Evolutionary conservation across 768 basidiomycete genomes (phyloP).

Genomic region (Terana coerulea): DNA sequence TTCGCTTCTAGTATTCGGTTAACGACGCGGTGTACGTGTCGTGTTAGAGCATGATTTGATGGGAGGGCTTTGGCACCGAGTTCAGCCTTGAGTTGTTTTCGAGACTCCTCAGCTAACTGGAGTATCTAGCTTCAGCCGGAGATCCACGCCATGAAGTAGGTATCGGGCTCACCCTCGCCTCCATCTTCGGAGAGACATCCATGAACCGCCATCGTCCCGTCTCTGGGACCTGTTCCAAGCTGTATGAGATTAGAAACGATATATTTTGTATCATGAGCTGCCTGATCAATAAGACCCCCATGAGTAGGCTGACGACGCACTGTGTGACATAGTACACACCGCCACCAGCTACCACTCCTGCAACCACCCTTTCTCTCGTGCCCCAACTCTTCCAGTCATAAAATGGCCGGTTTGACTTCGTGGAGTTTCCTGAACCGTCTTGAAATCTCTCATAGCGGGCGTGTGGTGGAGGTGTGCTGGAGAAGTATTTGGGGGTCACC

Average conservation of each 20-base stretch:
- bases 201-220: conserved; percentile 91
- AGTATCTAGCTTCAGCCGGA: neutral
- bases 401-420: neutral
- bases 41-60: conserved; percentile 57
- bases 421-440: neutral
- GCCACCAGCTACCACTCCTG: conserved; percentile 14
- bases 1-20: conserved; percentile 65
- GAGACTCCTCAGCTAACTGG: conserved; percentile 41
- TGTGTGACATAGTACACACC: conserved; percentile 27
- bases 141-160: neutral
- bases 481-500: too few relatives aligned
- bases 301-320: conserved; percentile 20
- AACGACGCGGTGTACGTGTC: conserved; percentile 68
- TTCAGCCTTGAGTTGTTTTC: conserved; percentile 46
- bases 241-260: conserved; percentile 27
- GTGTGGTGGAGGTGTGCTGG: neutral
- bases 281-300: neutral
- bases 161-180: conserved; percentile 44
- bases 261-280: neutral
- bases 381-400: neutral
- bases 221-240: conserved; percentile 81
- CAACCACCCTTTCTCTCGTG: conserved; percentile 14
- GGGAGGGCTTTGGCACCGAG: conserved; percentile 58
- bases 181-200: conserved; percentile 57
- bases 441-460: neutral